phyloP scores from a whole-genome alignment of 495 filamentous ascomycete species.

The Aspergillus incahuasiensis region DNA sequence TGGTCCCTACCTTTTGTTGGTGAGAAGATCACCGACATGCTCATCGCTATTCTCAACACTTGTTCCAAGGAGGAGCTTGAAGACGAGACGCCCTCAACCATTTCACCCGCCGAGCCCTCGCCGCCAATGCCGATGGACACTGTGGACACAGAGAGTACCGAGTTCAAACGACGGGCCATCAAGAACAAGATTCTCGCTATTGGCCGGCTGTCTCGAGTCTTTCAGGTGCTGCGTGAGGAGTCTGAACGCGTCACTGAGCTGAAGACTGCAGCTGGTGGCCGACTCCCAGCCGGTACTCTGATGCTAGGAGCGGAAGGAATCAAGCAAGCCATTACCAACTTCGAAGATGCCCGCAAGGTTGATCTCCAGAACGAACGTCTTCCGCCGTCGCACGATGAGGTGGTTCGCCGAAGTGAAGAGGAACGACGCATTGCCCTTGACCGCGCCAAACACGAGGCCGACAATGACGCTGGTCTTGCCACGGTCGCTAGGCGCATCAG shows the following conservation, averaged over 20 bases:
- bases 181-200: conserved; percentile 99
- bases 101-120: conserved; percentile 60
- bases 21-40: conserved; percentile 99
- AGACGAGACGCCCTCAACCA: conserved; percentile 67
- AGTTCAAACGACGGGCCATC: conserved; percentile 91
- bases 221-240: conserved; percentile 97
- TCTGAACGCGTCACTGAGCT: conserved; percentile 95
- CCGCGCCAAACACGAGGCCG: conserved; percentile 77
- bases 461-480: conserved; percentile 82
- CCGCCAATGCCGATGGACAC: conserved; percentile 67
- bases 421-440: conserved; percentile 77
- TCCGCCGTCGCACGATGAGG: conserved; percentile 89
- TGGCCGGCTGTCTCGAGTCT: conserved; percentile 92
- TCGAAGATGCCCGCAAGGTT: conserved; percentile 97
- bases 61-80: conserved; percentile 95
- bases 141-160: conserved; percentile 77
- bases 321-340: conserved; percentile 96
- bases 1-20: conserved; percentile 99
- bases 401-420: conserved; percentile 70
- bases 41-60: conserved; percentile 95
- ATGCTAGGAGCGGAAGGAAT: conserved; percentile 98
- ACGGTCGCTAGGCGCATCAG: conserved; percentile 84
- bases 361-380: conserved; percentile 94
- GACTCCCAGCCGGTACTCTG: conserved; percentile 89
- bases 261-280: conserved; percentile 91